Base-by-base conservation (phyloP, 805 yeast species). In the Metschnikowia matae region DNA sequence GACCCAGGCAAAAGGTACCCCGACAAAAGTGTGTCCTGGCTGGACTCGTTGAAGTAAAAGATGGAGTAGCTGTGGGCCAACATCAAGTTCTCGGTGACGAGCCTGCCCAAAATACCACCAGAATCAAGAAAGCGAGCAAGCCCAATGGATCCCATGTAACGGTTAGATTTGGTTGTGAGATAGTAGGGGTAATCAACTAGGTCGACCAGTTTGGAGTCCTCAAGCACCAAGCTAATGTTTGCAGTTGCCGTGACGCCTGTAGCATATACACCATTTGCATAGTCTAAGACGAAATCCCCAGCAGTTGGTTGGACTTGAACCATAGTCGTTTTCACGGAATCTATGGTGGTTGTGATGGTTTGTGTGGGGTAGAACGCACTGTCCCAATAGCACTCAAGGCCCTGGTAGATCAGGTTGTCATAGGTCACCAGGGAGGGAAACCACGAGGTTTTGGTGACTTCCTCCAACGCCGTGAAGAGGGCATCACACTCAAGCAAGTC, bases 1-100 rank as follows among this genome's bases (percentile, higher is more conserved):
- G 80, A 82, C 10, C 94, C 91, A 1, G 84, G 68, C 6, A 83
- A 61, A 11, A 85, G 54, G 47, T 64, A 63, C 14, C 73, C 75
- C n/a, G 55, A 49, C 6, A 58, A 54, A 15, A 48, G 23, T 11
- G 51, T 48, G 31, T 21, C 29, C 41, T 50, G 46, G 4, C 55
- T 32, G 33, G 47, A 41, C 46, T 59, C 52, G 48, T 52, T 49
- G 52, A 68, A 71, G 60, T 61, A 69, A 17, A 67, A 53, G 3
- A 41, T 36, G 20, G 75, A 70, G 55, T 70, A 73, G 13, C 75
- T 67, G 7, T 63, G 59, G 3, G 69, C 60, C 26, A 51, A 41
- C 26, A 68, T 69, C 39, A 60, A 29, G 2, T 65, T 65, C 3
- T 50, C 37, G 0, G 46, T 34, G 11, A 39, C 48, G 48, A 73